Base-by-base conservation (phyloP, 2,329 filamentous ascomycete species). In the Diaporthe eres region DNA sequence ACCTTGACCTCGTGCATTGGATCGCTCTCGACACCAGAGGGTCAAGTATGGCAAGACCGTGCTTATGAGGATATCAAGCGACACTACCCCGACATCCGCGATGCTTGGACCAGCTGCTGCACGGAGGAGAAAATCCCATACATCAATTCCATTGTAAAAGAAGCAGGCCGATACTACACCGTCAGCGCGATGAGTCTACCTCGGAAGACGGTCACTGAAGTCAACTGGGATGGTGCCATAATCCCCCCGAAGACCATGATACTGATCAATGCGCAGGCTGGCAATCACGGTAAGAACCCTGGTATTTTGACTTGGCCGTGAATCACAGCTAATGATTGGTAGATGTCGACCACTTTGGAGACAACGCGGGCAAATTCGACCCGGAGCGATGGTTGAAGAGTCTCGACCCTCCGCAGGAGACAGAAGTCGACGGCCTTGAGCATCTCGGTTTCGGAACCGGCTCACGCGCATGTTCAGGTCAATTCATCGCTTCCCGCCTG, bases 181-280 rank as follows among this genome's bases (percentile, higher is more conserved):
- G 88, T 90, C 31, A 87, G 85, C 76, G 83, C 87, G 2, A 90
- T 90, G 88, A 87, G 85, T 77, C 80, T 90, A 49, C 88, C 88
- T 0, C 80, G 88, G 17, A 88, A 88, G 80, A 89, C 88, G 0
- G 85, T 88, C 25, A 84, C 82, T 0, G 87, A 89, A 58, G 84
- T 90, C 13, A 81, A 86, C 44, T 89, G 88, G 87, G 85, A 89
- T 42, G 87, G 88, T 0, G 87, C 87, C 0, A 83, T 84, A 9
- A 90, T 90, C 58, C 88, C 88, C 0, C 82, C 85, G 3, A 87
- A 87, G 74, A 90, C 88, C 0, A 90, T 90, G 87, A 85, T 90
- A 1, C 81, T 90, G 72, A 88, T 90, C 78, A 90, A 90, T 77
- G 87, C 88, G 1, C 88, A 90, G 78, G 89, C 88, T 31, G 88